Conservation (phyloP, 1,139 yeast genomes). For the Wickerhamiella pararugosa region DNA sequence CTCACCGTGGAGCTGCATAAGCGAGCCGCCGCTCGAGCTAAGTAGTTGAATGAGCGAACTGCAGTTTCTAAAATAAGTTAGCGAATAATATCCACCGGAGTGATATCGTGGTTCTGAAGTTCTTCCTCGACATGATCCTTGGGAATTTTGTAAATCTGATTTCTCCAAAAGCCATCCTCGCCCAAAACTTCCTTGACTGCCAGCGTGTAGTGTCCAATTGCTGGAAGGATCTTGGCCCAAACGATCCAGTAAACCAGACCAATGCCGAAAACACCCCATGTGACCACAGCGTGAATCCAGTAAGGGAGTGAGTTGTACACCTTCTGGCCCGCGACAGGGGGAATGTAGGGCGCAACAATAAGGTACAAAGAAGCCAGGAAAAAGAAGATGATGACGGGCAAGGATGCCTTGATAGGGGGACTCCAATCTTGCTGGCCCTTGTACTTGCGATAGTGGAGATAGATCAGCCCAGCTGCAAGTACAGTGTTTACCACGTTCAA, state of each 20-base stretch:
- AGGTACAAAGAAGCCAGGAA: constrained; percentile 53
- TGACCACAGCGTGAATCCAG: constrained; percentile 70
- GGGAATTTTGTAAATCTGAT: no score
- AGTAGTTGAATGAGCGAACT: no score
- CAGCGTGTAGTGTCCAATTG: constrained; percentile 41
- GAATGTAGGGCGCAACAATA: constrained; percentile 68
- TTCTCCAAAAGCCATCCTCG: no score
- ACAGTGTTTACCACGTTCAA: constrained; percentile 54
- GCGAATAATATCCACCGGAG: no score
- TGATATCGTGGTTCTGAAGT: no score
- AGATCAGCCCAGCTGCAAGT: constrained; percentile 54
- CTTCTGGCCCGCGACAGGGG: constrained; percentile 49
- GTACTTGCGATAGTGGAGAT: not conserved
- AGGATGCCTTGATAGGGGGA: constrained; percentile 58
- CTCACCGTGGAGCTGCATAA: no score
- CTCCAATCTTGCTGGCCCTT: constrained; percentile 37
- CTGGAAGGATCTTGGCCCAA: constrained; percentile 50
- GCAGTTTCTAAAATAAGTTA: no score
- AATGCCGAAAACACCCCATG: constrained; percentile 60
- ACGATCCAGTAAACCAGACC: constrained; percentile 61
- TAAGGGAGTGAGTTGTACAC: constrained; percentile 59
- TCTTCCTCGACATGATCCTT: no score
- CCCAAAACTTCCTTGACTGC: constrained; percentile 26
- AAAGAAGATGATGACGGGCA: constrained; percentile 51
- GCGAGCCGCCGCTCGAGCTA: no score